A percentile compares a stretch with the other conserved stretches of the same genome.
These are phyloP conservation scores for Cyberlindnera mycetangii DNA, from an alignment of 805 yeast genomes.

Conservation along the genomic window DNA sequence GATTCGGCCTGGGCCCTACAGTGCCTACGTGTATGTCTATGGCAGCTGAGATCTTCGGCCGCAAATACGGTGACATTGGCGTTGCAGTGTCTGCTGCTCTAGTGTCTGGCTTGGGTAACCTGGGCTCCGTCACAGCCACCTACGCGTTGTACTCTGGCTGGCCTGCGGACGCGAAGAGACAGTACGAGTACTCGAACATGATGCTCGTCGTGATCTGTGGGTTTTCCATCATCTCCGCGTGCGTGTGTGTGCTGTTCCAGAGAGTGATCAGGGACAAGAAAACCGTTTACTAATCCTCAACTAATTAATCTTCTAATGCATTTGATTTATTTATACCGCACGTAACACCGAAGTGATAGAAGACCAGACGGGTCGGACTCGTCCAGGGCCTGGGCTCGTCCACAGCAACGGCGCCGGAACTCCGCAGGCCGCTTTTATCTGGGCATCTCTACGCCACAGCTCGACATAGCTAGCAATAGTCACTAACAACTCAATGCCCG, in stretches of 20 bases:
- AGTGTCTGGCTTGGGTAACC: conserved; percentile 82
- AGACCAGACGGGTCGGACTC: neutral
- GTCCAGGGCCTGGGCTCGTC: neutral
- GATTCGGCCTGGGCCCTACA: conserved; percentile 88
- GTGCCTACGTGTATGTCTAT: conserved; percentile 86
- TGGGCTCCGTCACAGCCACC: conserved; percentile 82
- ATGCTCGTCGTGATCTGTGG: conserved; percentile 79
- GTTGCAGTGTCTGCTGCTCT: conserved; percentile 79
- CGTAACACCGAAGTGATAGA: too few relatives aligned
- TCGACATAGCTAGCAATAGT: too few relatives aligned
- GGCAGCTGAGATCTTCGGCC: conserved; percentile 71
- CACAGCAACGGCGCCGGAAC: too few relatives aligned
- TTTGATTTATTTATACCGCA: neutral
- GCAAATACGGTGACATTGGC: conserved; percentile 78
- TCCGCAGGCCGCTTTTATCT: too few relatives aligned
- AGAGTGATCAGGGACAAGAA: conserved; percentile 19
- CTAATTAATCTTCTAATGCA: neutral
- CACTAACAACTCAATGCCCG: too few relatives aligned
- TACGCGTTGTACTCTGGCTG: conserved; percentile 85
- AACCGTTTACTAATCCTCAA: conserved; percentile 5
- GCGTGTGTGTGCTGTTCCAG: conserved; percentile 17
- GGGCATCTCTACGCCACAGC: too few relatives aligned
- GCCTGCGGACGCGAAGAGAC: conserved; percentile 69
- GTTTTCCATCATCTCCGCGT: conserved; percentile 56
- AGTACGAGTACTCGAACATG: conserved; percentile 74